phyloP scores from a whole-genome alignment of 441 rosid species.

The Theobroma grandiflorum region DNA sequence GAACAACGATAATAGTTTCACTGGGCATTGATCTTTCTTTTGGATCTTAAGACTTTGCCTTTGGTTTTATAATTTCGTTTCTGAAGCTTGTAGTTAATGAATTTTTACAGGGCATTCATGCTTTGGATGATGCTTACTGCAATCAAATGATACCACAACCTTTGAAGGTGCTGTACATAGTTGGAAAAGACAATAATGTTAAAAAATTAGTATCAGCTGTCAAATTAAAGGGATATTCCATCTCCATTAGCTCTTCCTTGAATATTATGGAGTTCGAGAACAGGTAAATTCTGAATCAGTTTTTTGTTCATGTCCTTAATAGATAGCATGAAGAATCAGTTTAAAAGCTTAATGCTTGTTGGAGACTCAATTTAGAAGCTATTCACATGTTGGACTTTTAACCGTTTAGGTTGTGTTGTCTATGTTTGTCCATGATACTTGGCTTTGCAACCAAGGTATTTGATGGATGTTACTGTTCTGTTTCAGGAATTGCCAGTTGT shows the following conservation, averaged over 20 bases:
- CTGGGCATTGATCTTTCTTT: too few species aligned
- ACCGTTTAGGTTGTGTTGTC: neutral
- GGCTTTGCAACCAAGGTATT: neutral
- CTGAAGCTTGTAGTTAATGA: neutral
- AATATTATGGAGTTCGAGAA: constrained; percentile 26
- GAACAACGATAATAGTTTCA: too few species aligned
- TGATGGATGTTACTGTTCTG: neutral
- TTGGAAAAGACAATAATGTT: constrained; percentile 44
- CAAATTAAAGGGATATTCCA: constrained; percentile 46
- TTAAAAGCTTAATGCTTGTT: neutral
- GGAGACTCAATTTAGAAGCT: neutral
- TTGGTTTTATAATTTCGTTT: neutral
- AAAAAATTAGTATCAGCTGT: constrained; percentile 44
- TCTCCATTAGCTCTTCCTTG: constrained; percentile 30
- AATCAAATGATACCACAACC: neutral
- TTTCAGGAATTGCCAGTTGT: neutral
- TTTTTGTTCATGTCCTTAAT: neutral
- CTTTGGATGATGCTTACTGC: constrained; percentile 32
- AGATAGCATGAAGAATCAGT: neutral
- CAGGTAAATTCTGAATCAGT: constrained; percentile 42
- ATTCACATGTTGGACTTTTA: neutral
- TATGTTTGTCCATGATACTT: neutral
- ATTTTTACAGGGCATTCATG: constrained; percentile 44
- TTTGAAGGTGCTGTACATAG: constrained; percentile 44
- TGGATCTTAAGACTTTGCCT: too few species aligned